phyloP scores from a whole-genome alignment of 1,284 basidiomycete species.

The Chondrostereum purpureum region DNA sequence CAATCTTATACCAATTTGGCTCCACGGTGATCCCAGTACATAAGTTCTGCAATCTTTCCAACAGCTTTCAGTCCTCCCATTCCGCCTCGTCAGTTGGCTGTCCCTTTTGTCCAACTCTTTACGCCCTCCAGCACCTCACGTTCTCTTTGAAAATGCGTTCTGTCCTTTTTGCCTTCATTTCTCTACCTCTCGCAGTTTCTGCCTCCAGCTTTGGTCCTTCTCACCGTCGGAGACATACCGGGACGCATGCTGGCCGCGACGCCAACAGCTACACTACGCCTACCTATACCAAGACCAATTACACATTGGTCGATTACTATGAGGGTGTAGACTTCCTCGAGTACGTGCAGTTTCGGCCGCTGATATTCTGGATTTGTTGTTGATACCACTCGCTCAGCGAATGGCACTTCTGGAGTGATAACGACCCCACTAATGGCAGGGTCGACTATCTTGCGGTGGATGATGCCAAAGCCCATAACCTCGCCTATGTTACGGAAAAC shows the following conservation, averaged over 20 bases:
- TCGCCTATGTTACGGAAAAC: constrained; percentile 54
- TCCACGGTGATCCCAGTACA: too few relatives aligned
- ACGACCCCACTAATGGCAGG: constrained; percentile 62
- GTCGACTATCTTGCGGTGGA: constrained; percentile 48
- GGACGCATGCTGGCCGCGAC: too few relatives aligned
- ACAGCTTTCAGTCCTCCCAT: too few relatives aligned
- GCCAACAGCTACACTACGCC: too few relatives aligned
- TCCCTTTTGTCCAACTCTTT: too few relatives aligned
- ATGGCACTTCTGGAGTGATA: constrained; percentile 55
- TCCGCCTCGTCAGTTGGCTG: too few relatives aligned
- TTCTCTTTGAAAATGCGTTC: too few relatives aligned
- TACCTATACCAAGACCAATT: constrained; percentile 9
- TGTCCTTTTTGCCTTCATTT: neutral
- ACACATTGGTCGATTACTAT: constrained; percentile 27
- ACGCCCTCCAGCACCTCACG: too few relatives aligned
- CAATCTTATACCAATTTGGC: too few relatives aligned
- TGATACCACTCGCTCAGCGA: constrained; percentile 27
- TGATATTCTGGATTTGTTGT: constrained; percentile 1
- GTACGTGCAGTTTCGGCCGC: constrained; percentile 18
- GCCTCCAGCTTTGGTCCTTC: constrained; percentile 1
- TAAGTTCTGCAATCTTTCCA: too few relatives aligned
- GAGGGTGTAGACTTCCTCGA: constrained; percentile 30
- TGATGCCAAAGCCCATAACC: constrained; percentile 39
- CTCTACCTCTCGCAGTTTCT: neutral
- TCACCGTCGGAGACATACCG: neutral